These are phyloP conservation scores for Thielaviopsis cerberus DNA, from an alignment of 2,329 filamentous ascomycete genomes.

Conservation along the genomic window DNA sequence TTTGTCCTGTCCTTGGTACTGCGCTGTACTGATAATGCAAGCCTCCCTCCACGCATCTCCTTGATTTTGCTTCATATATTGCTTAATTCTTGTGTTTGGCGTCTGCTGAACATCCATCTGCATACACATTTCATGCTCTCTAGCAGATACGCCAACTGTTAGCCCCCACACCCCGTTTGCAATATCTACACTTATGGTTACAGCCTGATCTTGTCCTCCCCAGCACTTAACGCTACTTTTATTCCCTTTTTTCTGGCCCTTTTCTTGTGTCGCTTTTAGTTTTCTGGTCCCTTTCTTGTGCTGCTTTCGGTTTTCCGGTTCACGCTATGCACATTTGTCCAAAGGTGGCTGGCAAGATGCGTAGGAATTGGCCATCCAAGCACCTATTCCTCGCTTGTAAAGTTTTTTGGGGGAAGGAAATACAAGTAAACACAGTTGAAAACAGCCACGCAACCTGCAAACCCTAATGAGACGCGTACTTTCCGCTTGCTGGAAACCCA, in stretches of 20 bases:
- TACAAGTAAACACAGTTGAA: not conserved
- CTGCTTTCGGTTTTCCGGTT: not conserved
- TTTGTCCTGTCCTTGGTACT: too few species aligned
- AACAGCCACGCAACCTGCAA: too few species aligned
- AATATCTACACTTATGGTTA: not conserved
- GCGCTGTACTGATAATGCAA: too few species aligned
- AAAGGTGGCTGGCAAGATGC: not conserved
- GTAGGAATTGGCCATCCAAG: not conserved
- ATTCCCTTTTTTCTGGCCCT: too few species aligned
- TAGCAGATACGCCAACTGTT: not conserved
- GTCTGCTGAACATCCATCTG: not conserved
- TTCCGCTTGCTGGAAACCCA: too few species aligned
- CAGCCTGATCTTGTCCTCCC: not conserved
- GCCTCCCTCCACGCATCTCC: not conserved
- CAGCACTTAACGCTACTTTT: too few species aligned
- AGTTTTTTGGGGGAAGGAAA: not conserved
- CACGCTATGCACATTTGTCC: not conserved
- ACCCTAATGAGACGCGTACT: too few species aligned
- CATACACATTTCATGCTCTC: too few species aligned
- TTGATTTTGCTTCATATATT: not conserved
- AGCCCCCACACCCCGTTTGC: too few species aligned
- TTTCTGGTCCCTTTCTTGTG: too few species aligned
- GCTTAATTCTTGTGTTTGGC: not conserved
- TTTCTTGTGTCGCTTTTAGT: too few species aligned
- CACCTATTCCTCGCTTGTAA: too few species aligned